Evolutionary conservation across 1,139 yeast genomes (phyloP).

Genomic region (Yamadazyma dendronema): DNA sequence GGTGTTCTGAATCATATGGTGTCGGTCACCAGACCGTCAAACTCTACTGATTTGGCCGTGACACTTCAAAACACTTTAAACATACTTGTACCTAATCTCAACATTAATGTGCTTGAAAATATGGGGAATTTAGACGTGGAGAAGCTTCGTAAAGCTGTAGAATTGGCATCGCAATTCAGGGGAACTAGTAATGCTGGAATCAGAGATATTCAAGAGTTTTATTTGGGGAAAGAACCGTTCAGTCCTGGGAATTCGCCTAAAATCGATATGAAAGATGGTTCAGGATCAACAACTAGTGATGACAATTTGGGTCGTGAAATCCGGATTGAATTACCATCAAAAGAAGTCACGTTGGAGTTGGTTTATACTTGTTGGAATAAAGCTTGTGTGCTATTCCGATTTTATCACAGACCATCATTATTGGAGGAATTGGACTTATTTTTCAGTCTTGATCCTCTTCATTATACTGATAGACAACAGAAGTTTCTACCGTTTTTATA

Average conservation of each 20-base stretch:
- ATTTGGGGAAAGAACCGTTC: slow-evolving; percentile 18
- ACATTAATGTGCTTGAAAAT: no score
- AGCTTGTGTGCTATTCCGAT: slow-evolving; percentile 80
- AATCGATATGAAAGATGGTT: slow-evolving; percentile 1
- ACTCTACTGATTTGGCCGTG: no score
- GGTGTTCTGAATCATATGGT: no score
- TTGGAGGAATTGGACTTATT: slow-evolving; percentile 49
- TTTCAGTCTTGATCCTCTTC: slow-evolving; percentile 62
- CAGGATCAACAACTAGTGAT: slow-evolving; percentile 8
- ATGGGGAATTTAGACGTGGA: slow-evolving; percentile 39
- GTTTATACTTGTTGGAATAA: slow-evolving; percentile 80
- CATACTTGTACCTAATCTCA: no score
- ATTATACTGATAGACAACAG: slow-evolving; percentile 72
- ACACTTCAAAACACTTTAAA: no score
- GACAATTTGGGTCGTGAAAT: slow-evolving; percentile 41
- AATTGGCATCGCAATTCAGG: slow-evolving; percentile 23
- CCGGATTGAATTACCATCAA: slow-evolving; percentile 71
- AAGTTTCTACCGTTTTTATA: slow-evolving; percentile 78
- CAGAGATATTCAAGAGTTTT: slow-evolving; percentile 25
- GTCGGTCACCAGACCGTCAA: no score
- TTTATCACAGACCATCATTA: slow-evolving; percentile 83
- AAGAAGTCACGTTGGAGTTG: slow-evolving; percentile 67
- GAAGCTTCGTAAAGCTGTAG: slow-evolving; percentile 26
- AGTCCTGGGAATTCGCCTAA: slow-evolving; percentile 4
- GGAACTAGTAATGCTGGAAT: slow-evolving; percentile 15